phyloP scores from a whole-genome alignment of 2,329 filamentous ascomycete genomes.

The Annulohypoxylon truncatum region DNA sequence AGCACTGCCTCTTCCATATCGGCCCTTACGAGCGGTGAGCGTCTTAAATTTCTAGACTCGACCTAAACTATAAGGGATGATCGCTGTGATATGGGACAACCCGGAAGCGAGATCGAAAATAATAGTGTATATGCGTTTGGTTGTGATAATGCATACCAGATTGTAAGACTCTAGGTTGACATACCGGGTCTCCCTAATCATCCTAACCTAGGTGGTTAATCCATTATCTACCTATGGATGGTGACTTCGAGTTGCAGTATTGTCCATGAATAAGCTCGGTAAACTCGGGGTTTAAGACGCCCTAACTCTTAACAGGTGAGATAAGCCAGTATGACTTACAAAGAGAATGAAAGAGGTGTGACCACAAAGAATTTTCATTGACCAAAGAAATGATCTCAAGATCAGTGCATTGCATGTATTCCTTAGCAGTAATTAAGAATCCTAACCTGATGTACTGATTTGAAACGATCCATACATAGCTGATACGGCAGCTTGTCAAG shows the following conservation, averaged over 20 bases:
- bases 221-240: no score
- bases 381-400: background rate
- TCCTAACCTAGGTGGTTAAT: no score
- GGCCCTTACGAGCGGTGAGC: slow-evolving; percentile 4
- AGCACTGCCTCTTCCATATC: slow-evolving; percentile 15
- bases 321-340: background rate
- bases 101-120: slow-evolving; percentile 3
- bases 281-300: slow-evolving; percentile 9
- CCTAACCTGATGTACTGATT: background rate
- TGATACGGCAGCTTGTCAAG: background rate
- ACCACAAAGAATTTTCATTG: background rate
- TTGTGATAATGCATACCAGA: slow-evolving; percentile 1
- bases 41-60: background rate
- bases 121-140: slow-evolving; percentile 1
- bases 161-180: background rate
- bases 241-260: no score
- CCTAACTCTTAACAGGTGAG: background rate
- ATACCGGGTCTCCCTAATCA: background rate
- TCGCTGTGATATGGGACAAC: slow-evolving; percentile 12
- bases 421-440: background rate
- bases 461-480: background rate
- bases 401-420: background rate
- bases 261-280: background rate
- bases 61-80: slow-evolving; percentile 2
- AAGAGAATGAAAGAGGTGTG: background rate